Evolutionary conservation across 305 asterid species (phyloP).

Genomic region (Fraxinus greggii): DNA sequence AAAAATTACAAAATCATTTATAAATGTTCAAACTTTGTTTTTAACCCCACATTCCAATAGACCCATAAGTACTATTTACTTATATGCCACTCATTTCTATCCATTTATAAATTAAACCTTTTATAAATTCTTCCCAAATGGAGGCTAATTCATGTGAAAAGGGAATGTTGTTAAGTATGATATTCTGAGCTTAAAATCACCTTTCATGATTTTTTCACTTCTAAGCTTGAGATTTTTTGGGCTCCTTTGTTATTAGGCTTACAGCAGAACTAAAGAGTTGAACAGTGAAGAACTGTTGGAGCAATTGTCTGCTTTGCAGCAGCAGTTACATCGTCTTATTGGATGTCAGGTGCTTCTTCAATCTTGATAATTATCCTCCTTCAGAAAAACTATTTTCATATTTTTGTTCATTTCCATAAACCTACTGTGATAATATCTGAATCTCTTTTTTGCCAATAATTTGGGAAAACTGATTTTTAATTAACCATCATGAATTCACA

Average conservation of each 20-base stretch:
- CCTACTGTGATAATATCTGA: background rate
- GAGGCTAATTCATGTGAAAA: background rate
- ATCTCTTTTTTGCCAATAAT: background rate
- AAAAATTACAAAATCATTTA: too few relatives aligned
- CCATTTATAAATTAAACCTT: too few relatives aligned
- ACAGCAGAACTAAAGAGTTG: conserved; percentile 88
- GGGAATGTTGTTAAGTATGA: background rate
- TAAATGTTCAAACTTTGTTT: background rate
- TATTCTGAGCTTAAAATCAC: conserved; percentile 2
- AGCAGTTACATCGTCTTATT: conserved; percentile 80
- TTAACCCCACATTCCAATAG: background rate
- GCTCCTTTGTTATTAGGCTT: conserved; percentile 51
- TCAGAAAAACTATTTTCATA: conserved; percentile 8
- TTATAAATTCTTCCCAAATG: too few relatives aligned
- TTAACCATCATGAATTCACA: conserved; percentile 31
- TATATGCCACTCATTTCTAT: background rate
- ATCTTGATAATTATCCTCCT: conserved; percentile 21
- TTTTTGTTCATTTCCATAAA: background rate
- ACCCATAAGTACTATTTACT: background rate
- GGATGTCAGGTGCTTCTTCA: conserved; percentile 79
- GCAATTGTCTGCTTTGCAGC: conserved; percentile 92
- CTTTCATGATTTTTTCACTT: conserved; percentile 4
- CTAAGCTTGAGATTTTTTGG: conserved; percentile 13
- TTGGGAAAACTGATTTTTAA: conserved; percentile 6
- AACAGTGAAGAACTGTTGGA: conserved; percentile 82